Evolutionary conservation across 2,329 filamentous ascomycete species (phyloP).

Genomic region (Colletotrichum lupini): DNA sequence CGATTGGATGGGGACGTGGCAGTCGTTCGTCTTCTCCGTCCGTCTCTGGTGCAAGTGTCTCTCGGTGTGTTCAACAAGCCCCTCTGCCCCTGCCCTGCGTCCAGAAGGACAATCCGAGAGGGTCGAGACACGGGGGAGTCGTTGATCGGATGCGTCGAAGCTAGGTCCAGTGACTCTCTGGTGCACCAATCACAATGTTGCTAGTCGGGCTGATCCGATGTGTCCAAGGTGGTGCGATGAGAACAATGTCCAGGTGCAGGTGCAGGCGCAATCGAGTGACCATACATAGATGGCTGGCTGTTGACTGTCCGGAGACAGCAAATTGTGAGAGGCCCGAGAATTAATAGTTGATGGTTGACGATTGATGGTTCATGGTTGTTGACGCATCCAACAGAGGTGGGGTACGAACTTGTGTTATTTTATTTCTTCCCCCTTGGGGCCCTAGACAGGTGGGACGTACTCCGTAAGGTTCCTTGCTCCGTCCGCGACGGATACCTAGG

Average conservation of each 20-base stretch:
- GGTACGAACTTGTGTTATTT: neutral
- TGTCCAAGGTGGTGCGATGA: neutral
- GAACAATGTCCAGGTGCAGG: neutral
- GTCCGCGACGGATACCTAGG: neutral
- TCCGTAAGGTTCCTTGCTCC: no score
- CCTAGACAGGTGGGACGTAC: neutral
- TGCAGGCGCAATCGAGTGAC: no score
- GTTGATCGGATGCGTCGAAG: neutral
- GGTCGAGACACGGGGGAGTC: neutral
- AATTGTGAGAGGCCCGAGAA: neutral
- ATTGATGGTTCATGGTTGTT: neutral
- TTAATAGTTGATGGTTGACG: neutral
- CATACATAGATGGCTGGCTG: neutral
- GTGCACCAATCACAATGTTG: neutral
- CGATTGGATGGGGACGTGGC: neutral
- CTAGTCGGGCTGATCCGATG: neutral
- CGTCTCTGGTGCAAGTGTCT: neutral
- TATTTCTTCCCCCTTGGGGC: neutral
- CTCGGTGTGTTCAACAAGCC: neutral
- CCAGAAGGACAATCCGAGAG: neutral
- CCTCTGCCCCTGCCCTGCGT: neutral
- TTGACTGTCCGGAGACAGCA: neutral
- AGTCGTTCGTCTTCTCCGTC: neutral
- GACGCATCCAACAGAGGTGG: neutral
- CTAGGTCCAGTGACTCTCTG: neutral